phyloP scores from a whole-genome alignment of 768 basidiomycete species.

The Rhizopogon vinicolor region DNA sequence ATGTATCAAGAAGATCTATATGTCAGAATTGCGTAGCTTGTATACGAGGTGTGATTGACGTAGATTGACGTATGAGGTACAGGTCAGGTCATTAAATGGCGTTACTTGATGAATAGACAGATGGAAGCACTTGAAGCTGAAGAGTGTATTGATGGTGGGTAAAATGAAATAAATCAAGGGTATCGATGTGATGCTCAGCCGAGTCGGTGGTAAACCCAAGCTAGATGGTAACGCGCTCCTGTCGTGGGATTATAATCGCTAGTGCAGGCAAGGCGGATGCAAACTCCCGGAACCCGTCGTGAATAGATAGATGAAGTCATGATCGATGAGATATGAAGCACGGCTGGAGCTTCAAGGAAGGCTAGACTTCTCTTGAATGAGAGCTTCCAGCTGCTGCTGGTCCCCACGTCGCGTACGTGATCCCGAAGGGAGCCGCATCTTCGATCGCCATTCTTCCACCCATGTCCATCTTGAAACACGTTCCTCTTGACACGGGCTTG shows the following conservation, averaged over 20 bases:
- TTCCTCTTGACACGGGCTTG: conserved; percentile 26
- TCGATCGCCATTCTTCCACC: conserved; percentile 67
- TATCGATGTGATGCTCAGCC: conserved; percentile 20
- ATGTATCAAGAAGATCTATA: conserved; percentile 6
- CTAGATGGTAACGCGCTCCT: conserved; percentile 5
- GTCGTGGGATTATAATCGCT: conserved; percentile 4
- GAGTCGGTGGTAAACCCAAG: conserved; percentile 8
- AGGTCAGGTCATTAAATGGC: conserved; percentile 20
- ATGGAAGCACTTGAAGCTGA: conserved; percentile 5
- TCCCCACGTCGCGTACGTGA: conserved; percentile 42
- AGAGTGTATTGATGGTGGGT: conserved; percentile 15
- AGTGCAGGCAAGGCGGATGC: conserved; percentile 1
- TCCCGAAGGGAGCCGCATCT: conserved; percentile 50
- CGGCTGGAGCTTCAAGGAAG: conserved; percentile 15
- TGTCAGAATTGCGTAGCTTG: conserved; percentile 2
- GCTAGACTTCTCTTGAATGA: conserved; percentile 51
- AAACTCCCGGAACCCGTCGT: not conserved
- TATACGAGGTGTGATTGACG: conserved; percentile 9
- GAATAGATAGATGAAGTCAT: conserved; percentile 10
- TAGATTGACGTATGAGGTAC: conserved; percentile 22
- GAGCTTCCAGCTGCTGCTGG: conserved; percentile 42
- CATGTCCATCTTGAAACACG: conserved; percentile 48
- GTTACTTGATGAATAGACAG: conserved; percentile 12
- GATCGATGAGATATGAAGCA: conserved; percentile 1
- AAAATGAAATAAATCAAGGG: conserved; percentile 25